These are phyloP conservation scores for Spizellomyces sp. DNA, from an alignment of 192 early-diverging fungal genomes.

Conservation along the genomic window DNA sequence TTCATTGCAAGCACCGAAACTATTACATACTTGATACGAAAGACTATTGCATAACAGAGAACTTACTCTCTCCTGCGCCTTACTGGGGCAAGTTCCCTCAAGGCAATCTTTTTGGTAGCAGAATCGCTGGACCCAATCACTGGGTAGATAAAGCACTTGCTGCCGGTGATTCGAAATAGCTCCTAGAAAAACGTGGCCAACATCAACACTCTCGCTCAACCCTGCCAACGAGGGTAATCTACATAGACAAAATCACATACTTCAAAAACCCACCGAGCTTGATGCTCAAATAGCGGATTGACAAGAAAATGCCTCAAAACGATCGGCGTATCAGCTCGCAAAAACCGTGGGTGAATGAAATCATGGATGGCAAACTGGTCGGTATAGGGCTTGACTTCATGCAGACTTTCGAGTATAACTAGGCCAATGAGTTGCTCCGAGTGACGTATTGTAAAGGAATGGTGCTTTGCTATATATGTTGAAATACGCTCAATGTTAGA, in stretches of 20 bases:
- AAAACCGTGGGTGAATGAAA: slow-evolving; percentile 34
- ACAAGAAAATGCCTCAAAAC: slow-evolving; percentile 41
- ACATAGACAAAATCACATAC: slow-evolving; percentile 16
- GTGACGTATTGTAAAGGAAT: background rate
- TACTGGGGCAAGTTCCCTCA: slow-evolving; percentile 47
- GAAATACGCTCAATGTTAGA: too few species aligned
- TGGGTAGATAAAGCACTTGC: slow-evolving; percentile 43
- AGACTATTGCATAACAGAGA: slow-evolving; percentile 1
- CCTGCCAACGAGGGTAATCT: background rate
- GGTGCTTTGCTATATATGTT: too few species aligned
- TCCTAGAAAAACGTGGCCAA: slow-evolving; percentile 33
- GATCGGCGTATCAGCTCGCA: slow-evolving; percentile 23
- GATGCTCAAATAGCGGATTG: slow-evolving; percentile 51
- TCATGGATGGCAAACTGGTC: slow-evolving; percentile 58
- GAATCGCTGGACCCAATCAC: slow-evolving; percentile 26
- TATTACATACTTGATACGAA: slow-evolving; percentile 4
- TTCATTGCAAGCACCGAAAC: background rate
- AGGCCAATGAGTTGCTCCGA: slow-evolving; percentile 10
- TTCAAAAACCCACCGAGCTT: slow-evolving; percentile 47
- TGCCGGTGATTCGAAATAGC: slow-evolving; percentile 43
- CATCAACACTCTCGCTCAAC: too few species aligned
- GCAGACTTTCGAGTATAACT: slow-evolving; percentile 30
- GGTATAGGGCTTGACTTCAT: slow-evolving; percentile 29
- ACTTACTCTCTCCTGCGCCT: slow-evolving; percentile 42
- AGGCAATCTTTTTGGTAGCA: slow-evolving; percentile 30